phyloP scores from a whole-genome alignment of 441 rosid species.

The Eruca vesicaria region DNA sequence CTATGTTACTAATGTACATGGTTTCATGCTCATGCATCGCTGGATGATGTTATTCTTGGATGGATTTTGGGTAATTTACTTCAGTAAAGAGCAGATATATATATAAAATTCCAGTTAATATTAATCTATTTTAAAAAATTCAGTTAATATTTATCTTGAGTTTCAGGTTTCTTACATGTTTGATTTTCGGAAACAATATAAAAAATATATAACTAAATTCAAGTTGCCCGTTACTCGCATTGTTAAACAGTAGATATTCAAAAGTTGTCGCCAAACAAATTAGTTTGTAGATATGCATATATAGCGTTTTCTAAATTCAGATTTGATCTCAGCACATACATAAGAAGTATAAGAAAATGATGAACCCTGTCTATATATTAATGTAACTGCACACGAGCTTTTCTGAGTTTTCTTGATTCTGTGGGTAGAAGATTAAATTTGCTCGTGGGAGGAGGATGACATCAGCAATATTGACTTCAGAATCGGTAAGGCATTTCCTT shows the following conservation, averaged over 20 bases:
- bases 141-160: not conserved
- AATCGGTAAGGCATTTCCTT: constrained; percentile 29
- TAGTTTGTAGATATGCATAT: not conserved
- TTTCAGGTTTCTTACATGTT: not conserved
- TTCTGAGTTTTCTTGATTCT: not conserved
- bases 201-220: not conserved
- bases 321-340: not conserved
- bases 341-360: not conserved
- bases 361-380: not conserved
- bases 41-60: not conserved
- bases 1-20: not conserved
- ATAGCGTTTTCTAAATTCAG: not conserved
- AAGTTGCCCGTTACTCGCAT: not conserved
- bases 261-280: not conserved
- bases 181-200: not conserved
- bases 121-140: too few relatives aligned
- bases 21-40: constrained; percentile 5
- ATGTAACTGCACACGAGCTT: not conserved
- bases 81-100: not conserved
- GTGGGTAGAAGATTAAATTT: constrained; percentile 8
- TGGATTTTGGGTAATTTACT: not conserved
- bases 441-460: constrained; percentile 2
- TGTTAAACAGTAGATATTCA: not conserved
- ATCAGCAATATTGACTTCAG: constrained; percentile 33
- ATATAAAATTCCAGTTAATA: not conserved